Evolutionary conservation across 2,329 filamentous ascomycete species (phyloP), one percentile per base, ranked within the genome.

Genomic region (Penicillium olsonii): DNA sequence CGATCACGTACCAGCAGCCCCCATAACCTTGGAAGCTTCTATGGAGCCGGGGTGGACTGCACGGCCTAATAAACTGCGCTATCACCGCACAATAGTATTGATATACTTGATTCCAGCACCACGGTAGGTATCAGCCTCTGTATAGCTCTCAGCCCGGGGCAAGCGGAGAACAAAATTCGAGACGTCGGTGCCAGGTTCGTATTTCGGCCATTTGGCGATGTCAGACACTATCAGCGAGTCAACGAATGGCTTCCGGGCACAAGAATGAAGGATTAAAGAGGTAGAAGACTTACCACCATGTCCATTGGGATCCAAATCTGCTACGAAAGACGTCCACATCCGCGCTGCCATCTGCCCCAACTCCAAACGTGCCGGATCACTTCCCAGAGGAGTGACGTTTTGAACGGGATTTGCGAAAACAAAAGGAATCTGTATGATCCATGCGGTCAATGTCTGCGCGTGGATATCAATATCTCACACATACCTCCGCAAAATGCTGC

Each of bases 261-360:
- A 4, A 8, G 14, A 38, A 15, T 14, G 2, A 26, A n/a, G 17
- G 37, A 2, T 11, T 7, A 17, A 31, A 20, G n/a, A n/a, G n/a
- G n/a, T n/a, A 3, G 11, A 29, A 37, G 5, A 58, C 57, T 29
- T 48, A 68, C 65, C 55, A 20, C 53, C 53, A 53, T 67, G 61
- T 6, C 57, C 54, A 53, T 68, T 67, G 1, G 65, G 65, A 51
- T 65, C 48, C 29, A 68, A 37, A 42, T 64, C 56, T 18, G 54
- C 43, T 27, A 59, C 64, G 41, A 68, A 67, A 3, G 65, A 64
- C 9, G 63, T 63, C 65, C 65, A 67, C 63, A 68, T 68, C 4
- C 56, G 53, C n/a, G 64, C 65, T 0, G 60, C 63, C 50, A 66
- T 46, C 35, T 67, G 60, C 7, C 56, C 65, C 12, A 68, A 52